Percentiles rank a stretch among this genome's conserved stretches.
Conservation (phyloP, 192 early-diverging fungal species). For the Coemansia sp. region DNA sequence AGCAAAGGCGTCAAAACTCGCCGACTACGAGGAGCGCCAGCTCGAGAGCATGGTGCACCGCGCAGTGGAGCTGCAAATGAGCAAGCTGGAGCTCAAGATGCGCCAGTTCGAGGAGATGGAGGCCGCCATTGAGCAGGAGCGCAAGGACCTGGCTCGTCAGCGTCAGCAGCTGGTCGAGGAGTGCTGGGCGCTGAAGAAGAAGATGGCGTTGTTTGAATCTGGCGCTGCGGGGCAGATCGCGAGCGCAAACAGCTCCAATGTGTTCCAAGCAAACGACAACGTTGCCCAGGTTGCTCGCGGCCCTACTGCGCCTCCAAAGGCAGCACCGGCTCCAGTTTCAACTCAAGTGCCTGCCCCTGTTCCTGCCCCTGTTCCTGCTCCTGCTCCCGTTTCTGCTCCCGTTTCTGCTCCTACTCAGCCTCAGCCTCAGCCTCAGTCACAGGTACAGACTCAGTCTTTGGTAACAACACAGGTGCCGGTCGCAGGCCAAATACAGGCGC, state of each 20-base stretch:
- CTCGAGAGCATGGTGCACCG: slow-evolving; percentile 75
- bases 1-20: slow-evolving; percentile 80
- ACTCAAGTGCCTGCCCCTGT: slow-evolving; percentile 5
- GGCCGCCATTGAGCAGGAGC: slow-evolving; percentile 81
- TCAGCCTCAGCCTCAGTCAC: neutral
- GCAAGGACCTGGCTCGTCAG: slow-evolving; percentile 67
- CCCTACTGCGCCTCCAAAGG: slow-evolving; percentile 30
- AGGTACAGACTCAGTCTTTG: neutral
- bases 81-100: slow-evolving; percentile 91
- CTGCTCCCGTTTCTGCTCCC: neutral
- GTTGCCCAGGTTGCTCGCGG: slow-evolving; percentile 26
- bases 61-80: slow-evolving; percentile 81
- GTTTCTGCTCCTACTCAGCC: neutral
- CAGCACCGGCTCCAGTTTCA: no score
- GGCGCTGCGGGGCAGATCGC: slow-evolving; percentile 34
- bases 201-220: slow-evolving; percentile 47
- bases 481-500: neutral
- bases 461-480: neutral
- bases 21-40: slow-evolving; percentile 83
- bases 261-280: slow-evolving; percentile 41
- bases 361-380: neutral
- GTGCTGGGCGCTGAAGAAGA: slow-evolving; percentile 50
- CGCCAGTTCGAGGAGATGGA: slow-evolving; percentile 92
- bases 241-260: slow-evolving; percentile 10
- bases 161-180: slow-evolving; percentile 50